Base-by-base conservation (phyloP, 1,284 basidiomycete genomes). In the Ganoderma sinense region DNA sequence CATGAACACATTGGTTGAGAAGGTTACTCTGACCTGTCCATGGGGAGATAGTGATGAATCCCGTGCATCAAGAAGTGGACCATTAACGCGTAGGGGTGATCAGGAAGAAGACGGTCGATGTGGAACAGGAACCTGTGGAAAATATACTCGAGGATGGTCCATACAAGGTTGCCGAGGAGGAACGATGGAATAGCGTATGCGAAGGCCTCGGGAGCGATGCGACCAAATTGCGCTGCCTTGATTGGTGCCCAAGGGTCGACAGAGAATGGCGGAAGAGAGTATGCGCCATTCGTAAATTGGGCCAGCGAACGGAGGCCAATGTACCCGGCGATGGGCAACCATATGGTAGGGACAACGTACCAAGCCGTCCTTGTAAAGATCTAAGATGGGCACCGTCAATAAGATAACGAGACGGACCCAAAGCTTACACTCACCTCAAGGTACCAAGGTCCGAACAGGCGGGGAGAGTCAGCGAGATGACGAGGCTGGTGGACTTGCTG, bases 61-160 rank as follows among this genome's bases (percentile, higher is more conserved):
- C 98, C 97, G 80, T 99, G 97, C 77, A 97, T 86, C 76, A 97
- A 81, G 83, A 99, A 99, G 82, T 99, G 97, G 43, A 99, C 80
- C 62, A 91, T 91, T 76, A 99, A 85, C 80, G 93, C 95, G 70
- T 86, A 82, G 26, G 93, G 92, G 68, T 85, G 86, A 81, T 99
- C 97, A 7, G 97, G 98, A 18, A 99, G 87, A 75, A 88, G 80
- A n/a, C 91, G 84, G 81, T 99, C 98, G 75, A 99, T 85, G 83
- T 99, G 98, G 90, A 99, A 99, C 65, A 99, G 84, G 89, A 98
- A 99, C 40, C 97, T 93, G 83, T 99, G 98, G 78, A 99, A 83
- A n/a, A 85, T 83, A 81, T 99, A 99, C 82, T 99, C 98, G 80
- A 99, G 84, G 71, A 99, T 80, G 0, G 97, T 99, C 97, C 97